These are phyloP conservation scores for Choiromyces venosus DNA, from an alignment of 495 filamentous ascomycete species.

Conservation along the genomic window DNA sequence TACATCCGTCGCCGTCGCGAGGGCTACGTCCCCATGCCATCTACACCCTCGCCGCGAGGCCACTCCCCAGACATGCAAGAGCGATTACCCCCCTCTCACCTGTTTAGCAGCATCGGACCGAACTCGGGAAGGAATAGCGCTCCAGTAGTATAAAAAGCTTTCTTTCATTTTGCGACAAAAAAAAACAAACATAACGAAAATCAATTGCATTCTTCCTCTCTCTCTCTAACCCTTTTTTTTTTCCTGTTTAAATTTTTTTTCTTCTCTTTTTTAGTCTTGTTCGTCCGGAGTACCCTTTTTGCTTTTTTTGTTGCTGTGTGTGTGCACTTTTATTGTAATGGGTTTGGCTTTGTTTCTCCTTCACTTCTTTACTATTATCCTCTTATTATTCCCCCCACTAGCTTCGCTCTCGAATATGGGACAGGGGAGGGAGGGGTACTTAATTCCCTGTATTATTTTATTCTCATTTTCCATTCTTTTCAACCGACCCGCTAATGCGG, in stretches of 20 bases:
- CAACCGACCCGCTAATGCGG: not conserved
- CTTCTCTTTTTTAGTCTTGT: constrained; percentile 22
- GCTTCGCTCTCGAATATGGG: no score
- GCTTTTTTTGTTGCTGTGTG: constrained; percentile 3
- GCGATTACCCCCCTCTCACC: constrained; percentile 72
- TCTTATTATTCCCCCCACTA: not conserved
- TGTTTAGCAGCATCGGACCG: constrained; percentile 50
- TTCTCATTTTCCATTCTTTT: not conserved
- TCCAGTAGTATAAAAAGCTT: constrained; percentile 20
- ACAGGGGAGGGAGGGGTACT: no score
- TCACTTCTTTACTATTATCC: not conserved
- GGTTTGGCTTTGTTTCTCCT: not conserved
- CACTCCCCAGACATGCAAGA: constrained; percentile 64
- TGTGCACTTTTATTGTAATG: constrained; percentile 8
- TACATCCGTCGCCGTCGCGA: constrained; percentile 76
- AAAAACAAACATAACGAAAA: not conserved
- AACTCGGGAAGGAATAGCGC: constrained; percentile 18
- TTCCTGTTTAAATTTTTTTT: constrained; percentile 23
- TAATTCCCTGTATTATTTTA: constrained; percentile 1
- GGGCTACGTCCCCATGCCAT: constrained; percentile 78
- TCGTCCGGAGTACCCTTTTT: constrained; percentile 9
- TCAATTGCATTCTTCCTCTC: constrained; percentile 5
- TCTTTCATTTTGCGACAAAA: no score
- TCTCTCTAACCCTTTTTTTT: not conserved
- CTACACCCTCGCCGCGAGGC: constrained; percentile 57